Evolutionary conservation across 257 asterid species (phyloP).

Genomic region (Henckelia pumila): DNA sequence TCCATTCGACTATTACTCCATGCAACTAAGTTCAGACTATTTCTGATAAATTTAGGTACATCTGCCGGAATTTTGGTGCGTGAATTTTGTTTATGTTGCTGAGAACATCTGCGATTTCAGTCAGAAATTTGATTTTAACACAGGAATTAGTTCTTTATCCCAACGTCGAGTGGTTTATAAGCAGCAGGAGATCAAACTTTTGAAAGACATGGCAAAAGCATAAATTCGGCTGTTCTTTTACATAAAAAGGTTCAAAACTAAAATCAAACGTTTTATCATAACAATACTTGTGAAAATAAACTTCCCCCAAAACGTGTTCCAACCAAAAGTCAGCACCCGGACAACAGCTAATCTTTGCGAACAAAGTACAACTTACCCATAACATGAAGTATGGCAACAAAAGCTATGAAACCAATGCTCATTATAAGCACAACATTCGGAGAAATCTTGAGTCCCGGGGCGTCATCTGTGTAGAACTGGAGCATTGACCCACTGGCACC

Average conservation of each 20-base stretch:
- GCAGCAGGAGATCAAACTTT: neutral
- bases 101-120: neutral
- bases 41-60: neutral
- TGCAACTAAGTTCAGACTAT: neutral
- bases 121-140: neutral
- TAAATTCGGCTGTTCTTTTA: neutral
- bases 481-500: conserved; percentile 76
- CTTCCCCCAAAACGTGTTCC: neutral
- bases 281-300: neutral
- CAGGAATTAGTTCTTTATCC: neutral
- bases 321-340: conserved; percentile 7
- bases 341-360: conserved; percentile 39
- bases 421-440: conserved; percentile 63
- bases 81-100: neutral
- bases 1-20: neutral
- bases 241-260: neutral
- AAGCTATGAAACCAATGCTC: conserved; percentile 73
- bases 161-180: neutral
- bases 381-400: conserved; percentile 62
- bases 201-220: neutral
- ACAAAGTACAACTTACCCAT: conserved; percentile 68
- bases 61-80: too few species aligned
- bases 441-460: conserved; percentile 67
- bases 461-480: conserved; percentile 71
- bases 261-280: neutral